phyloP scores from a whole-genome alignment of 2,329 filamentous ascomycete species.

The Aspergillus texensis region DNA sequence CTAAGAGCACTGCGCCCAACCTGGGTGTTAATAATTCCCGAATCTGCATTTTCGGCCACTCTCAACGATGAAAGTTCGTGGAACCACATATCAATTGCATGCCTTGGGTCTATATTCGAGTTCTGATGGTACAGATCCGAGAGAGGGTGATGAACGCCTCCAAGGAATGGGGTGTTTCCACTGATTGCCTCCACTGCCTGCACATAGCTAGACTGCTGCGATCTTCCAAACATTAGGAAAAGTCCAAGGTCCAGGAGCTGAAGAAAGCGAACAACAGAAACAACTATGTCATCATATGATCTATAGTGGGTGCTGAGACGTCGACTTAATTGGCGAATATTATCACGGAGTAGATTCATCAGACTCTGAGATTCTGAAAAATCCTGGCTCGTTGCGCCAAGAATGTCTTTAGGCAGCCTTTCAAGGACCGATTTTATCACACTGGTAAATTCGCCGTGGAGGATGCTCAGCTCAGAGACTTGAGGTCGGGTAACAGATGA shows the following conservation, averaged over 20 bases:
- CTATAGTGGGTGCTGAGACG: conserved; percentile 72
- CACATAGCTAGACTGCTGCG: conserved; percentile 18
- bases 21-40: conserved; percentile 40
- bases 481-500: conserved; percentile 73
- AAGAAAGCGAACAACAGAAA: conserved; percentile 76
- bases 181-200: conserved; percentile 34
- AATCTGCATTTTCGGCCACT: conserved; percentile 37
- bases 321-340: conserved; percentile 69
- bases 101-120: conserved; percentile 21
- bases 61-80: conserved; percentile 42
- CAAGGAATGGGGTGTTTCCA: conserved; percentile 44
- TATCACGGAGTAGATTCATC: conserved; percentile 51
- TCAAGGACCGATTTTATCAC: conserved; percentile 67
- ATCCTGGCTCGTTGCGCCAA: conserved; percentile 21
- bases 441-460: conserved; percentile 84
- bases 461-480: conserved; percentile 65
- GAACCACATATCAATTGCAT: conserved; percentile 38
- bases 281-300: conserved; percentile 82
- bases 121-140: conserved; percentile 11
- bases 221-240: conserved; percentile 54
- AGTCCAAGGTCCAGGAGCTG: conserved; percentile 77
- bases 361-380: conserved; percentile 31
- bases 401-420: conserved; percentile 35
- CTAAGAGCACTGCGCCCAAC: conserved; percentile 60
- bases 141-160: conserved; percentile 28